Base-by-base conservation (phyloP, 768 basidiomycete species). In the Boletus subcaerulescens region DNA sequence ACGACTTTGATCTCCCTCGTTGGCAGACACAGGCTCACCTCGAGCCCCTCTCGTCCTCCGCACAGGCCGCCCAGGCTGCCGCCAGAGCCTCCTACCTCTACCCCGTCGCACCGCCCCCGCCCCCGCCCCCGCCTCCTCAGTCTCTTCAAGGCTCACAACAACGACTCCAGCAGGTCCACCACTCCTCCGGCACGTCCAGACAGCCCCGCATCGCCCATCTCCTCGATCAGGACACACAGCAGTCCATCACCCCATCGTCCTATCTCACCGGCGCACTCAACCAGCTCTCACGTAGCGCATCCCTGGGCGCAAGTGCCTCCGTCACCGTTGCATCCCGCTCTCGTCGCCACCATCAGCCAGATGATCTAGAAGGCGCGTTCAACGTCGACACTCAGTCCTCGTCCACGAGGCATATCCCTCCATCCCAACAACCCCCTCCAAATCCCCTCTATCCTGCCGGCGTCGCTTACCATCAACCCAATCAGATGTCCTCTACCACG, bases 1-100 rank as follows among this genome's bases (percentile, higher is more conserved):
- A 90, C 77, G 83, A 82, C 75, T 91, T 89, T 74, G 88, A 89
- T 70, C 80, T 81, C 53, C 80, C 81, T 58, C 80, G 80, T 65
- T 81, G 78, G 80, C 78, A 77, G 60, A 76, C 78, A 14, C 77
- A 77, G 66, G 65, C 73, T 33, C 68, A 71, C 41, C 67, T 74
- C 64, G 77, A 79, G 69, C 64, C 74, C 49, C 72, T 78, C 56
- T 76, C 78, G 7, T 87, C 85, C 73, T 77, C 84, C 22, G 80
- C 83, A 0, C 84, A 86, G 72, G 75, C 84, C 12, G 82, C 84
- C 36, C 76, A 79, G 53, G 68, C 75, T 2, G 72, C 74, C 1
- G 71, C 74, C 2, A 71, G 74, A 44, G 71, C 83, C 68, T 75
- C 81, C 71, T 87, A 84, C 67, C 70, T 85, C 58, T 80, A 80